phyloP scores from a whole-genome alignment of 2,329 filamentous ascomycete genomes.

The Lachnellula suecica region DNA sequence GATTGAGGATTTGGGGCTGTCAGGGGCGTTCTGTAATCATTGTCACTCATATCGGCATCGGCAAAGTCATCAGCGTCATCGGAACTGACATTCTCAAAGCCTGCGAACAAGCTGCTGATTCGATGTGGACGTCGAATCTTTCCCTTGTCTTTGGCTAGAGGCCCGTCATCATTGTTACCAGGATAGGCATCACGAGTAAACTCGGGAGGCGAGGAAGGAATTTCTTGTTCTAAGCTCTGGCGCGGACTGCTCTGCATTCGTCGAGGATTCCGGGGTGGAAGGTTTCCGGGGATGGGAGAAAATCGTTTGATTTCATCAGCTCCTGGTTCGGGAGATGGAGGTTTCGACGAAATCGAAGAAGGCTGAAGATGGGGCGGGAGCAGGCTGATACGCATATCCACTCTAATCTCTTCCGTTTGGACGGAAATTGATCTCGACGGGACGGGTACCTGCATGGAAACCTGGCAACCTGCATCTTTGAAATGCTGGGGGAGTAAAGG shows the following conservation, averaged over 20 bases:
- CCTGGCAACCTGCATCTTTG: slow-evolving; percentile 83
- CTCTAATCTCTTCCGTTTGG: slow-evolving; percentile 89
- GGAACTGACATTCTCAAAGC: slow-evolving; percentile 72
- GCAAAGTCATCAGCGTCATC: slow-evolving; percentile 64
- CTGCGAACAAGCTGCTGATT: slow-evolving; percentile 83
- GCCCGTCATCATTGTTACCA: slow-evolving; percentile 78
- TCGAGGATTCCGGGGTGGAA: slow-evolving; percentile 60
- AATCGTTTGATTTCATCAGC: slow-evolving; percentile 40
- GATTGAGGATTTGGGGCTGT: slow-evolving; percentile 56
- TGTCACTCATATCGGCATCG: slow-evolving; percentile 62
- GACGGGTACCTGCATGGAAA: slow-evolving; percentile 51
- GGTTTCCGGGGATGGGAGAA: slow-evolving; percentile 50
- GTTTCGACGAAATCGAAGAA: slow-evolving; percentile 66
- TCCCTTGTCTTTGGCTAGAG: slow-evolving; percentile 55
- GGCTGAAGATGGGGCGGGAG: slow-evolving; percentile 78
- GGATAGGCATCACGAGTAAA: slow-evolving; percentile 65
- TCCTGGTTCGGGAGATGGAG: slow-evolving; percentile 49
- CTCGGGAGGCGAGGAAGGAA: slow-evolving; percentile 49
- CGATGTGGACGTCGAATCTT: slow-evolving; percentile 67
- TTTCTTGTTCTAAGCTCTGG: slow-evolving; percentile 43
- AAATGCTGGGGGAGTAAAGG: slow-evolving; percentile 76
- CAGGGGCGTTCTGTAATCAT: slow-evolving; percentile 65
- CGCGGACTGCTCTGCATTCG: slow-evolving; percentile 45
- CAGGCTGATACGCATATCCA: slow-evolving; percentile 74
- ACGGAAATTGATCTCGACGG: slow-evolving; percentile 46